Base-by-base conservation (phyloP, 768 basidiomycete genomes). In the Amanita pallidorosea region DNA sequence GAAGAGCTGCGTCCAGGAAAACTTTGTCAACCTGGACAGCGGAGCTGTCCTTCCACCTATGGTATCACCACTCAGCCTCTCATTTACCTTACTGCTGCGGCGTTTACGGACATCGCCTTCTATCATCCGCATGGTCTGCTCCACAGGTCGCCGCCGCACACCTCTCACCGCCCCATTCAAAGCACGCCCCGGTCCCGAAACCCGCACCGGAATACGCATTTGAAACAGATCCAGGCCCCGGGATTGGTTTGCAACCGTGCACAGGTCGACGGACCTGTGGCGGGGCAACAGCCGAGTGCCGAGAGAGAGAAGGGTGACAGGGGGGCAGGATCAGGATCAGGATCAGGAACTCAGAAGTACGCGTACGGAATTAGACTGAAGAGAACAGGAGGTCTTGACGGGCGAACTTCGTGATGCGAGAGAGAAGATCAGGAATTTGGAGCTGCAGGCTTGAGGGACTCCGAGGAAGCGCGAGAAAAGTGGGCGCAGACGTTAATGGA, bases 371-470 rank as follows among this genome's bases (percentile, higher is more conserved):
- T 40, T 75, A 45, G 72, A 70, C n/a, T 52, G 65, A 67, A 22
- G 86, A 92, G 61, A 89, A 88, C 56, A 70, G 71, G 1, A 73
- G 70, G 2, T 71, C n/a, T n/a, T 93, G 49, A 74, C 64, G 11
- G 63, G 64, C 2, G 86, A 90, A 58, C 74, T 94, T 41, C 76
- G 88, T 25, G 89, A 90, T 22, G 84, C 88, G 31, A 74, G 85
- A 35, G 81, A 83, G 65, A 80, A 85, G 69, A 91, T 94, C 48
- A 73, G 92, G 52, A 83, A 83, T 58, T 65, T 94, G 45, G 90
- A 93, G 67, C 62, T 92, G 53, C 85, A 89, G 67, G 79, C n/a
- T 91, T 17, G 88, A 92, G 67, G 71, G 73, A 12, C 64, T 88
- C 56, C 76, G 76, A 52, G 80, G 81, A 15, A 91, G 90, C 59